Evolutionary conservation across 768 basidiomycete species (phyloP).

Genomic region (Tylopilus balloui): DNA sequence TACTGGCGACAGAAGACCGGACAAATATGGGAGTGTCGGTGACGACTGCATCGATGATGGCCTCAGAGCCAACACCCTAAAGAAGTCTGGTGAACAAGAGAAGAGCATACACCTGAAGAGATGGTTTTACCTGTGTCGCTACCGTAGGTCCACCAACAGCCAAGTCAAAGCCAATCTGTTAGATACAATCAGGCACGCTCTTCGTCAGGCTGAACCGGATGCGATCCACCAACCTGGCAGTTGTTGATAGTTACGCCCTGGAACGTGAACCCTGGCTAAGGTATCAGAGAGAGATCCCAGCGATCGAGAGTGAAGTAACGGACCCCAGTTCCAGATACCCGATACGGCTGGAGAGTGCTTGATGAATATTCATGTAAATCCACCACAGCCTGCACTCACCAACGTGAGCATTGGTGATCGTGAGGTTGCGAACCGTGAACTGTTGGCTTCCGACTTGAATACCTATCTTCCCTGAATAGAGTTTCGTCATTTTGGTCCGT

Average conservation of each 20-base stretch:
- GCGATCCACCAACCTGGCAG: constrained; percentile 20
- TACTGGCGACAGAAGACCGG: constrained; percentile 32
- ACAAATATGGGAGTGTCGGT: constrained; percentile 44
- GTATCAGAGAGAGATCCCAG: neutral
- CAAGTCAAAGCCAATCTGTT: constrained; percentile 44
- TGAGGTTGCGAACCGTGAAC: constrained; percentile 65
- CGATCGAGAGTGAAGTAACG: neutral
- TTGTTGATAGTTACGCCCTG: constrained; percentile 47
- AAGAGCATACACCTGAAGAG: neutral
- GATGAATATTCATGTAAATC: neutral
- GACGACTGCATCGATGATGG: constrained; percentile 45
- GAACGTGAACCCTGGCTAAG: constrained; percentile 44
- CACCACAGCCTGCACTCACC: constrained; percentile 21
- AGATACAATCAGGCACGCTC: neutral
- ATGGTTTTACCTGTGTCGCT: constrained; percentile 30
- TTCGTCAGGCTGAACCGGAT: neutral
- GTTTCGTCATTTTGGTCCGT: neutral
- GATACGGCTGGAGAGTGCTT: constrained; percentile 19
- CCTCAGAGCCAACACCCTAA: constrained; percentile 40
- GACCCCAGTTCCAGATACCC: constrained; percentile 42
- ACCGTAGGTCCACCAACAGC: constrained; percentile 34
- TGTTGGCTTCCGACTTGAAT: constrained; percentile 79
- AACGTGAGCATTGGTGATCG: constrained; percentile 42
- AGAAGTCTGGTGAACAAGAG: neutral
- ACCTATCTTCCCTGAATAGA: constrained; percentile 42